Conservation (phyloP, 2,329 filamentous ascomycete genomes). For the Monosporascus sp. region DNA sequence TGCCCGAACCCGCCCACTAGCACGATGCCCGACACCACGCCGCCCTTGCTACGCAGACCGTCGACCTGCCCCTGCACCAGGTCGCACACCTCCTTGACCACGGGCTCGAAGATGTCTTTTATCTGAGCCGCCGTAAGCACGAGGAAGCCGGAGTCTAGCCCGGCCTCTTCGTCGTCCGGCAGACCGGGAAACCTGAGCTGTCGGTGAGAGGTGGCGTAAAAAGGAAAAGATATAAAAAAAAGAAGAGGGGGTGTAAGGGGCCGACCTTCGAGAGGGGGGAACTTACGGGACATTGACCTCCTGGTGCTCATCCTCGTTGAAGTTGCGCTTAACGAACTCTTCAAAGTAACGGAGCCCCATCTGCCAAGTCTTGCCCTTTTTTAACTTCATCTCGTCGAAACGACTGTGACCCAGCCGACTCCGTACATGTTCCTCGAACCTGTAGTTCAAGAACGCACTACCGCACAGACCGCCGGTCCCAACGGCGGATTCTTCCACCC, state of each 20-base stretch:
- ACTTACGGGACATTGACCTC: conserved; percentile 71
- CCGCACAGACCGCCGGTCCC: conserved; percentile 75
- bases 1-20: conserved; percentile 79
- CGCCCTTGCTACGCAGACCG: conserved; percentile 55
- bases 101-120: conserved; percentile 70
- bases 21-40: conserved; percentile 67
- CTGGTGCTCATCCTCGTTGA: conserved; percentile 71
- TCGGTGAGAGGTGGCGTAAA: background rate
- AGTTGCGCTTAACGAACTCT: conserved; percentile 80
- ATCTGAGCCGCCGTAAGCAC: conserved; percentile 66
- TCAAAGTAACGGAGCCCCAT: conserved; percentile 77
- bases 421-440: conserved; percentile 74
- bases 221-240: background rate
- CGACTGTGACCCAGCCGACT: conserved; percentile 59
- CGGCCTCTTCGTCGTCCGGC: conserved; percentile 69
- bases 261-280: background rate
- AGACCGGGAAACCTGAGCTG: conserved; percentile 61
- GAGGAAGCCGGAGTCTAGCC: conserved; percentile 71
- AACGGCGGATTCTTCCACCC: conserved; percentile 73
- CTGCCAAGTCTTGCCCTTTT: conserved; percentile 76
- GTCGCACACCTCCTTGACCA: conserved; percentile 66
- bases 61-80: conserved; percentile 65
- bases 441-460: conserved; percentile 73
- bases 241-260: no score
- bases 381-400: conserved; percentile 71